These are phyloP conservation scores for Sclerotinia spermophila DNA, from an alignment of 2,329 filamentous ascomycete genomes.

Conservation along the genomic window DNA sequence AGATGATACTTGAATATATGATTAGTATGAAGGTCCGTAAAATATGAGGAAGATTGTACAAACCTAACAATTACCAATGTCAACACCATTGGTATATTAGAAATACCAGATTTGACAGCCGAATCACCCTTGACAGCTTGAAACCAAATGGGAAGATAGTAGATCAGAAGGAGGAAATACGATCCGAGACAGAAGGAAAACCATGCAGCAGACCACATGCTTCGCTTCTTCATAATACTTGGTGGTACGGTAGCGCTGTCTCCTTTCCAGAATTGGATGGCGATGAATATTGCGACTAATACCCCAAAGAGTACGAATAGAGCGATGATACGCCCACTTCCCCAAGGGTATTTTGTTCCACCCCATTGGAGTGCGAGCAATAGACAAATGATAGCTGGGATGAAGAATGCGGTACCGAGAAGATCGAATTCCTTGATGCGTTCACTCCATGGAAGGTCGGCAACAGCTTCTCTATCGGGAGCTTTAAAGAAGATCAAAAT, in stretches of 20 bases:
- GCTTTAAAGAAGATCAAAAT: conserved; percentile 43
- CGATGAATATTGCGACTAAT: conserved; percentile 34
- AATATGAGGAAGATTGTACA: conserved; percentile 19
- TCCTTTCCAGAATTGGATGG: conserved; percentile 39
- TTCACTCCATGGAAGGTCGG: conserved; percentile 40
- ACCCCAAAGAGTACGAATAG: conserved; percentile 37
- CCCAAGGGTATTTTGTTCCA: conserved; percentile 40
- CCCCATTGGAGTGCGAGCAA: conserved; percentile 43
- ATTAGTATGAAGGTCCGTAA: conserved; percentile 15
- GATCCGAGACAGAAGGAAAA: conserved; percentile 39
- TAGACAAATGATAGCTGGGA: conserved; percentile 39
- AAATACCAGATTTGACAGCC: conserved; percentile 45
- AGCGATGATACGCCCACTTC: conserved; percentile 37
- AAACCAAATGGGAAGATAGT: conserved; percentile 49
- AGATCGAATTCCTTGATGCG: conserved; percentile 38
- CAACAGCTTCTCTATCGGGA: conserved; percentile 25
- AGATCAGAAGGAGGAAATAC: conserved; percentile 41
- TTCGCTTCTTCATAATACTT: conserved; percentile 40
- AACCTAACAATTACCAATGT: conserved; percentile 32
- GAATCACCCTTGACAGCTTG: conserved; percentile 45
- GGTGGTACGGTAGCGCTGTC: conserved; percentile 43
- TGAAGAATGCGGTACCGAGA: conserved; percentile 38
- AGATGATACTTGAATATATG: not conserved
- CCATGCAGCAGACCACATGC: conserved; percentile 36
- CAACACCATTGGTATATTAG: conserved; percentile 38